phyloP scores from a whole-genome alignment of 2,329 filamentous ascomycete genomes.

The Aspergillus nomiae region DNA sequence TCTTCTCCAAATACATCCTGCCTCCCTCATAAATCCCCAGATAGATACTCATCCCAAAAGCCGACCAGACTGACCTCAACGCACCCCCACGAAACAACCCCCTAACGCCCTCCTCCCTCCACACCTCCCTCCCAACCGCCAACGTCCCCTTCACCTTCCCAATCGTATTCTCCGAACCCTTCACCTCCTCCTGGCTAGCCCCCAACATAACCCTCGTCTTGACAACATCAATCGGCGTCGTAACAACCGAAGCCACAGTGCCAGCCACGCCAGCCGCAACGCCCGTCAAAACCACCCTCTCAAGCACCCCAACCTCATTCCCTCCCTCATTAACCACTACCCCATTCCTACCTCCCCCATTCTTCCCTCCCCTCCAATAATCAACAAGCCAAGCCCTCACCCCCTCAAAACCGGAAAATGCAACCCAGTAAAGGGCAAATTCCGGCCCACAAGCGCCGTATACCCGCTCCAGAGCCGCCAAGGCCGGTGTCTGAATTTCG shows the following conservation, averaged over 20 bases:
- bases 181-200: constrained; percentile 37
- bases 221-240: constrained; percentile 85
- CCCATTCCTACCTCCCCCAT: constrained; percentile 4
- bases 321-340: no score
- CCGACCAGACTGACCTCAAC: constrained; percentile 77
- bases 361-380: constrained; percentile 24
- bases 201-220: constrained; percentile 88
- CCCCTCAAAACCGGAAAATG: constrained; percentile 83
- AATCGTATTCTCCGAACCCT: no score
- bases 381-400: constrained; percentile 58
- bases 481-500: constrained; percentile 58
- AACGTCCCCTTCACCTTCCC: constrained; percentile 12
- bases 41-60: constrained; percentile 80
- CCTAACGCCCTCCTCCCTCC: constrained; percentile 66
- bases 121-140: constrained; percentile 65
- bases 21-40: constrained; percentile 83
- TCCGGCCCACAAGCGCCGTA: constrained; percentile 76
- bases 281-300: constrained; percentile 72
- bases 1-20: constrained; percentile 59
- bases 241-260: constrained; percentile 74
- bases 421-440: constrained; percentile 82
- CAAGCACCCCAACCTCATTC: constrained; percentile 48
- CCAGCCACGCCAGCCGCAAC: constrained; percentile 73
- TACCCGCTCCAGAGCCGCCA: constrained; percentile 70
- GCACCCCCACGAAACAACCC: constrained; percentile 75